Conservation (phyloP, 2,329 filamentous ascomycete species). For the Talaromyces verruculosus region DNA sequence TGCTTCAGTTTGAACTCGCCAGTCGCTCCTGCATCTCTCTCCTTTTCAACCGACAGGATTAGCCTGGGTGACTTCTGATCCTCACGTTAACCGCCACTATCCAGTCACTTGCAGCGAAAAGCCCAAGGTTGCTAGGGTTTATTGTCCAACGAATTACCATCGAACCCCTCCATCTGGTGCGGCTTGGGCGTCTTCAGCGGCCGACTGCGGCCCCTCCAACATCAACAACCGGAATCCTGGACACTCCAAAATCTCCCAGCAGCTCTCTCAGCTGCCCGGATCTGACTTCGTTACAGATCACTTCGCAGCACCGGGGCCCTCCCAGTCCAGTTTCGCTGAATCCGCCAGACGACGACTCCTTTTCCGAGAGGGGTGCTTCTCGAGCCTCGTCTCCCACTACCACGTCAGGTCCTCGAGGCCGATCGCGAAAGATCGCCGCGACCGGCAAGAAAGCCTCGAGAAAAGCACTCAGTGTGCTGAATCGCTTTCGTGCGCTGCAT, state of each 20-base stretch:
- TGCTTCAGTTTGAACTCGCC: background rate
- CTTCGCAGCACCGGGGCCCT: conserved; percentile 20
- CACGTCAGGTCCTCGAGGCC: conserved; percentile 31
- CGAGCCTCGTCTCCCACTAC: conserved; percentile 36
- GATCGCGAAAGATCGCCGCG: conserved; percentile 32
- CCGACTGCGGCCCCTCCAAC: conserved; percentile 24
- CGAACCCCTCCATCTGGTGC: conserved; percentile 15
- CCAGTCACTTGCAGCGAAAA: conserved; percentile 7
- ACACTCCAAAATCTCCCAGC: conserved; percentile 40
- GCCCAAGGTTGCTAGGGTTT: conserved; percentile 13
- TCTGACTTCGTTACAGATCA: conserved; percentile 40
- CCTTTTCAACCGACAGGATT: background rate
- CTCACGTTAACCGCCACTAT: conserved; percentile 16
- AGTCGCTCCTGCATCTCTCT: conserved; percentile 1
- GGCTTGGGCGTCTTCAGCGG: conserved; percentile 16
- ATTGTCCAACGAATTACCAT: conserved; percentile 14
- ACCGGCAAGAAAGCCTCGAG: conserved; percentile 37
- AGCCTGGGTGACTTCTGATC: background rate
- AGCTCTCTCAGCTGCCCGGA: conserved; percentile 47
- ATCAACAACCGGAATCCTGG: conserved; percentile 37
- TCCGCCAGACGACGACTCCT: conserved; percentile 7
- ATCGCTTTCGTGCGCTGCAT: conserved; percentile 43
- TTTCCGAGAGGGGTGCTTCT: conserved; percentile 31
- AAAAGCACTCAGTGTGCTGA: conserved; percentile 44
- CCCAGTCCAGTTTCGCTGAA: conserved; percentile 15